Base-by-base conservation (phyloP, 495 filamentous ascomycete genomes). In the Baudoinia panamericana region DNA sequence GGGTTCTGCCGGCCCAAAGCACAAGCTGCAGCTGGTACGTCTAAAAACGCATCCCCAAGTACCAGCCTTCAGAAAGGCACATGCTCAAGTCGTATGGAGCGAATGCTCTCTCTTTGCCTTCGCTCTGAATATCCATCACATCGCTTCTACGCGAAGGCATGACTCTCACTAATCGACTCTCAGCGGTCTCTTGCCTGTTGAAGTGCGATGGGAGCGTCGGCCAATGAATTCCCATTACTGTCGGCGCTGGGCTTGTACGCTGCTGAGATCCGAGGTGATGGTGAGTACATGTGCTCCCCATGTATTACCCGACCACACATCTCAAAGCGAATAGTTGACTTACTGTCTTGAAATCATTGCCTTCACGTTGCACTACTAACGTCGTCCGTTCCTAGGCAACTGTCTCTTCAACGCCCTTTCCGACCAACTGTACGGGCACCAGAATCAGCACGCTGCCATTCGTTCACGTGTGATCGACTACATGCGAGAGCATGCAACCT, bases 391-490 rank as follows among this genome's bases (percentile, higher is more conserved):
- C n/a, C n/a, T 48, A 80, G 78, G 78, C 26, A 80, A 84, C 58
- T 85, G 80, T 56, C 70, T 84, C 21, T 85, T 84, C 57, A 77
- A 82, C 57, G 78, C 81, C 30, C 65, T 84, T 23, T 80, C 76
- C 39, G 81, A 85, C 53, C 81, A 84, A 65, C 53, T 84, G 34
- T 78, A 75, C 50, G 80, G 76, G 26, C 59, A 72, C 46, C 76
- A 79, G 51, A 58, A 60, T 47, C 59, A 70, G 37, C 73, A 74
- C 46, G 50, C 57, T 12, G 63, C 69, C 36, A 76, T 84, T 45
- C 80, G 81, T 21, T 57, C 63, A 13, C 59, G 52, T 22, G 68
- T 80, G 1, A 73, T 83, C 26, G 49, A 68, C 35, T 72, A 82
- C 53, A 84, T 84, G 62, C 65, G 63, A 20, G 60, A 58, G 11